Evolutionary conservation across 2,329 filamentous ascomycete species (phyloP), one percentile per base, ranked within the genome.

Genomic region (Phaeomoniella chlamydospora): DNA sequence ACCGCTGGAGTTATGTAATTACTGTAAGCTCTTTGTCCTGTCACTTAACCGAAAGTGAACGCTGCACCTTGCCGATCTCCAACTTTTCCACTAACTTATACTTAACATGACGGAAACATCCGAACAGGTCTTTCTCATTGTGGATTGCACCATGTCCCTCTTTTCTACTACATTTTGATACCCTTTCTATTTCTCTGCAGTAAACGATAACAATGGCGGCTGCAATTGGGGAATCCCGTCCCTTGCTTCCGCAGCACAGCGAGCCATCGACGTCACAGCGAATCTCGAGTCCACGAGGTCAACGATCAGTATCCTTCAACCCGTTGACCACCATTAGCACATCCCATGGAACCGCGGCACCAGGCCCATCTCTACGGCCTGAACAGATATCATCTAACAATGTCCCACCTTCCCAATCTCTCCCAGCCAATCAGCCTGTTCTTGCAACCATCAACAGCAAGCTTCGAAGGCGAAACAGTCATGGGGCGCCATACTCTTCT

Each of bases 381-480:
- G 41, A 64, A 45, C 54, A 59, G 32, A 49, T 55, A 14, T 50
- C 53, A 18, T 55, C 59, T 22, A 52, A 57, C 10, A 54, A 57
- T 9, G 45, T 56, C 32, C 50, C 54, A 12, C 38, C 34, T 18
- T 41, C 42, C 15, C 46, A 50, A 26, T 45, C 42, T 41, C 47
- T 40, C 16, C 48, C 52, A 18, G 48, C 53, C 15, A 59, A 58
- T 11, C 66, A 45, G 35, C 74, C 76, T 3, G 77, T 82, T 58
- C 72, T 94, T 15, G 77, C 85, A 4, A 74, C 80, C 3, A 62
- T 94, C 46, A 94, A 94, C 59, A 88, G 68, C 68, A 93, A 87
- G 59, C 68, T 94, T 33, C 78, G 84, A 37, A 70, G 88, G 49
- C 74, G 87, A 44, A 90, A 94, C 51, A 93, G 84, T 57, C 79